Evolutionary conservation across 1,284 basidiomycete genomes (phyloP), one percentile per base, ranked within the genome.

Genomic region (Xerocomus amazonicus): DNA sequence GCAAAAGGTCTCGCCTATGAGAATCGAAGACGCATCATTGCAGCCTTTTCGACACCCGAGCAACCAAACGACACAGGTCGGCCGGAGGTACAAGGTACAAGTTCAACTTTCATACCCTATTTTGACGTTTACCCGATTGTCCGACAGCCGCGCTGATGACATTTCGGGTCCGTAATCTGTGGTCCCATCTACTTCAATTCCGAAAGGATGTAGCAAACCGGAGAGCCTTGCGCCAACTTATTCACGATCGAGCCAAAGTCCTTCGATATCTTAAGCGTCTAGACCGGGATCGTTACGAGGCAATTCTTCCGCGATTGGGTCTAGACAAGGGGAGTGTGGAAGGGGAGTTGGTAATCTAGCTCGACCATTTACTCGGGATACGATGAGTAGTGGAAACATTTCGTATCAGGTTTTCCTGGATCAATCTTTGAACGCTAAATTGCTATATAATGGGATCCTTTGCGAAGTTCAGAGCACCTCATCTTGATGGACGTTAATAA

Each of bases 11-110:
- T 97, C 55, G 82, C 90, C 54, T 88, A 81, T 56, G 90, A 94
- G 70, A 97, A 97, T 69, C 78, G 87, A 53, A 76, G 82, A 60
- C 76, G 92, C 55, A 89, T 96, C 58, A 77, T 97, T 39, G 70
- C 73, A 10, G 84, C 81, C 47, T 97, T 98, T 74, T 94, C 90
- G 23, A 73, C 75, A 6, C 74, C 79, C 0, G 74, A 77, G 53
- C 82, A 83, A 48, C 79, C 80, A n/a, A 77, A 77, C 48, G 88
- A 96, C 66, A 79, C 92, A 2, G 95, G 92, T 33, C 77, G 84
- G 47, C 79, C 89, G 1, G 89, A 93, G 61, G 93, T 96, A 0
- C 93, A 97, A 77, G 90, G 92, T 91, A 62, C 52, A 81, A 70
- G 29, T 37, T 34, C 37, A 41, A 56, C 9, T 39, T 42, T 37